phyloP scores from a whole-genome alignment of 306 rosid species.

The Prunus mira region DNA sequence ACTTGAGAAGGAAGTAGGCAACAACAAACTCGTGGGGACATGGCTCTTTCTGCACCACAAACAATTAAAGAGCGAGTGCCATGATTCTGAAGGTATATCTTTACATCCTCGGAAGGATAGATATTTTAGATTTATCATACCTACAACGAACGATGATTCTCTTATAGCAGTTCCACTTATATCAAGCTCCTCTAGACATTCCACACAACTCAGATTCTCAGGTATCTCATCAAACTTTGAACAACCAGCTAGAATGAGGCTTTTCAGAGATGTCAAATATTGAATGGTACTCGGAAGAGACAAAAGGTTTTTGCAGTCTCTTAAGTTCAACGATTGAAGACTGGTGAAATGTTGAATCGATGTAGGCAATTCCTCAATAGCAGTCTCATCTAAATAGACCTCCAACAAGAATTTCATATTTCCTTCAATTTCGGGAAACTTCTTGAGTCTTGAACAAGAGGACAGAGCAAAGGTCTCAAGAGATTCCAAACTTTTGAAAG shows the following conservation, averaged over 20 bases:
- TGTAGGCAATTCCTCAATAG: conserved; percentile 1
- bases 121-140: conserved; percentile 2
- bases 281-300: conserved; percentile 16
- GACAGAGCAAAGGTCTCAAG: conserved; percentile 9
- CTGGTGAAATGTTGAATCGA: conserved; percentile 5
- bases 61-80: conserved; percentile 8
- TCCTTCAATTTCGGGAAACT: conserved; percentile 22
- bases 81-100: conserved; percentile 5
- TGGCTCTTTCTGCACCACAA: background rate
- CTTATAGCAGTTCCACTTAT: conserved; percentile 24
- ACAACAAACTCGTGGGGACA: background rate
- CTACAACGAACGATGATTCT: background rate
- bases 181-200: conserved; percentile 21
- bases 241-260: conserved; percentile 19
- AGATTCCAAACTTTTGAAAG: conserved; percentile 6
- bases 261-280: conserved; percentile 8
- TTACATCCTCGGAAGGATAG: background rate
- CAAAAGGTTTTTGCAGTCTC: conserved; percentile 10
- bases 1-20: conserved; percentile 3
- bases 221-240: conserved; percentile 10
- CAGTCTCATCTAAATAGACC: conserved; percentile 23
- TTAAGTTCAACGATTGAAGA: conserved; percentile 11
- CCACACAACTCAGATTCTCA: conserved; percentile 10
- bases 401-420: conserved; percentile 12
- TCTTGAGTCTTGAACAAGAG: conserved; percentile 5